Conservation (phyloP, 495 filamentous ascomycete species). For the Parachaetomium inaequale region DNA sequence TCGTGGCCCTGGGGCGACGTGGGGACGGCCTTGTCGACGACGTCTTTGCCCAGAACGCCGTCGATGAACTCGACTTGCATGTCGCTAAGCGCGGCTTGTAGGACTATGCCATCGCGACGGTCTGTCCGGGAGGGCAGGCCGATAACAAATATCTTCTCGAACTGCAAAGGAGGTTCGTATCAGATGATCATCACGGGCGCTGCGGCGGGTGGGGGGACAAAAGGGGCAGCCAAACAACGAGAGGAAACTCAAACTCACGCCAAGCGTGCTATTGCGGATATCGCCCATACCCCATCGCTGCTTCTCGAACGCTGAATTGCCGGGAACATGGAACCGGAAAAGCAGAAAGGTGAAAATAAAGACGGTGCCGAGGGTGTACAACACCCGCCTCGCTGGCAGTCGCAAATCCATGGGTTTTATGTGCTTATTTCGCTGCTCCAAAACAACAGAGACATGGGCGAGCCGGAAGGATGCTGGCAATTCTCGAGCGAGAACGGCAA, state of each 20-base stretch:
- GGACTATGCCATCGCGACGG: slow-evolving; percentile 52
- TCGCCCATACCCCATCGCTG: background rate
- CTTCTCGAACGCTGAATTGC: background rate
- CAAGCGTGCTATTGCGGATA: slow-evolving; percentile 2
- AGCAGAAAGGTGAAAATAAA: background rate
- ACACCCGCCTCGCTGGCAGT: background rate
- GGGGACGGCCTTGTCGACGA: slow-evolving; percentile 38
- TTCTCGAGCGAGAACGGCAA: too few relatives aligned
- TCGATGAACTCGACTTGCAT: slow-evolving; percentile 46
- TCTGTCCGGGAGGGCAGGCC: slow-evolving; percentile 47
- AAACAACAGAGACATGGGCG: background rate
- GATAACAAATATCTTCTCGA: slow-evolving; percentile 48
- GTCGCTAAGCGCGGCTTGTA: slow-evolving; percentile 45
- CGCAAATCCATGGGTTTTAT: slow-evolving; percentile 2
- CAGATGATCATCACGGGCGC: background rate
- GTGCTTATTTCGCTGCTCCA: background rate
- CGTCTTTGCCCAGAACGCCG: background rate
- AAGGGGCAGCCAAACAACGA: too few relatives aligned
- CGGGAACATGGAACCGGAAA: background rate
- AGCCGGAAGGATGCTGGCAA: background rate
- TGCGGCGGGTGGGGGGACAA: too few relatives aligned
- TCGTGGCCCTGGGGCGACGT: slow-evolving; percentile 17
- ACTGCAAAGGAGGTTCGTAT: slow-evolving; percentile 29
- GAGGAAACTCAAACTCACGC: background rate
- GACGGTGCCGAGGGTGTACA: background rate